Evolutionary conservation across 2,329 filamentous ascomycete species (phyloP).

Genomic region (Fusarium staphyleae): DNA sequence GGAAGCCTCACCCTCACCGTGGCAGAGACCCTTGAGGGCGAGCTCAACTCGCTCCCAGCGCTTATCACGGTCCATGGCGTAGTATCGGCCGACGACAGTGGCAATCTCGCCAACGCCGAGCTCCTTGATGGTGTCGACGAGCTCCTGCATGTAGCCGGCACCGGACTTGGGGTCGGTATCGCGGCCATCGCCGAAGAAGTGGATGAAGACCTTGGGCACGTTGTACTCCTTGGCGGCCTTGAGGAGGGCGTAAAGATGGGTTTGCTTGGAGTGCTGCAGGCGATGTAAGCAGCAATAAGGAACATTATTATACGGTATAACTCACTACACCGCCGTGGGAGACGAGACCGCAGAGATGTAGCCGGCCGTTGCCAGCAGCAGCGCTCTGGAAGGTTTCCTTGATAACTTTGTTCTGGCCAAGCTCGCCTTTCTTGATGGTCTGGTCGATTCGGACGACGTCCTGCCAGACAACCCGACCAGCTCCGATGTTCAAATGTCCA

Average conservation of each 20-base stretch:
- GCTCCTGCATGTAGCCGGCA: conserved; percentile 83
- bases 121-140: conserved; percentile 82
- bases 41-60: conserved; percentile 95
- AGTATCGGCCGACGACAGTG: conserved; percentile 95
- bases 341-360: conserved; percentile 91
- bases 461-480: conserved; percentile 97
- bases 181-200: conserved; percentile 98
- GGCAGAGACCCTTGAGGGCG: conserved; percentile 84
- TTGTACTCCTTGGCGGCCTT: conserved; percentile 87
- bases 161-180: conserved; percentile 98
- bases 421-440: conserved; percentile 83
- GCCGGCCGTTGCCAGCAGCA: conserved; percentile 86
- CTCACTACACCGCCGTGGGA: conserved; percentile 90
- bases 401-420: conserved; percentile 79
- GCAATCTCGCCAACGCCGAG: conserved; percentile 87
- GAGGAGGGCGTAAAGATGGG: conserved; percentile 86
- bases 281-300: conserved; percentile 18
- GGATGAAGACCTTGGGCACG: conserved; percentile 92
- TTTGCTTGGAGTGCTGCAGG: conserved; percentile 87
- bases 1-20: conserved; percentile 86
- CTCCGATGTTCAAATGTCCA: conserved; percentile 97
- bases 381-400: conserved; percentile 78
- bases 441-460: conserved; percentile 96
- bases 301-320: conserved; percentile 29
- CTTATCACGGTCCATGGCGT: conserved; percentile 99